These are phyloP conservation scores for Pyrenula massariospora DNA, from an alignment of 495 filamentous ascomycete genomes.

Conservation along the genomic window DNA sequence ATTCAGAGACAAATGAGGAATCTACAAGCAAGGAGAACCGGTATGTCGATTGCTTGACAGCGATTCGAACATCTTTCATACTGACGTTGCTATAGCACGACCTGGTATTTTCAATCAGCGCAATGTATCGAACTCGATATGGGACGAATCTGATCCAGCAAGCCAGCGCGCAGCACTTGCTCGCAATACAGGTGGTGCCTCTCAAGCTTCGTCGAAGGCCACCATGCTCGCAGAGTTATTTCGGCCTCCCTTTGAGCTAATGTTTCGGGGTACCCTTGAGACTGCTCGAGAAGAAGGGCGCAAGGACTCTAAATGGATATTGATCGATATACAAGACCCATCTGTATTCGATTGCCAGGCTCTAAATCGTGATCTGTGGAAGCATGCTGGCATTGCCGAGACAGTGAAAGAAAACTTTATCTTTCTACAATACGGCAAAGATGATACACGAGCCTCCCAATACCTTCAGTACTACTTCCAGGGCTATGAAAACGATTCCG, in stretches of 20 bases:
- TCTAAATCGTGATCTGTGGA: constrained; percentile 93
- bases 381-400: constrained; percentile 61
- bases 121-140: constrained; percentile 50
- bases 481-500: constrained; percentile 55
- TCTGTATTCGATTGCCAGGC: constrained; percentile 86
- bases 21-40: neutral
- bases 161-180: constrained; percentile 40
- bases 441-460: constrained; percentile 58
- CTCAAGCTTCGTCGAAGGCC: constrained; percentile 56
- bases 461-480: constrained; percentile 90
- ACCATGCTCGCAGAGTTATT: constrained; percentile 79
- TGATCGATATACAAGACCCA: constrained; percentile 90
- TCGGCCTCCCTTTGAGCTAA: constrained; percentile 80
- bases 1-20: neutral
- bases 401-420: constrained; percentile 86
- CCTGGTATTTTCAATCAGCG: constrained; percentile 81
- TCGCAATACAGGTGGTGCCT: constrained; percentile 60
- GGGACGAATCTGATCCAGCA: constrained; percentile 42
- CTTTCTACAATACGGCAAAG: constrained; percentile 84
- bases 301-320: constrained; percentile 78
- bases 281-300: constrained; percentile 72
- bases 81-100: constrained; percentile 26
- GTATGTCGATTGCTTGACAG: neutral
- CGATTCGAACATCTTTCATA: neutral
- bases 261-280: constrained; percentile 64